Percentiles rank a stretch among this genome's conserved stretches.
These are phyloP conservation scores for Trichosporon coremiiforme DNA, from an alignment of 1,284 basidiomycete genomes.

Conservation along the genomic window DNA sequence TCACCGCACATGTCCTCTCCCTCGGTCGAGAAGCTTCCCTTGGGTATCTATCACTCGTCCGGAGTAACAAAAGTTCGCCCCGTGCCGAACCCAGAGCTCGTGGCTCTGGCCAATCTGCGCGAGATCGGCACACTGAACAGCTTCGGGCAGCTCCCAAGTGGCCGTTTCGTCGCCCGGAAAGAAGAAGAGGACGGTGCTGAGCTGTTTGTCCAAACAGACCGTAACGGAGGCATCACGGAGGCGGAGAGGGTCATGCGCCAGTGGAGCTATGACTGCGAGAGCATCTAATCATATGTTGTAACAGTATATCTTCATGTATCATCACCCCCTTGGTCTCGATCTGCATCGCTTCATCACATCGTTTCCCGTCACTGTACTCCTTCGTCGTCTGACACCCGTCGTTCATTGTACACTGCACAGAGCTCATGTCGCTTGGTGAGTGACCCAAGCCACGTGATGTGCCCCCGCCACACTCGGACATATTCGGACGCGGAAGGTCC, in stretches of 20 bases:
- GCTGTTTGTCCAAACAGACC: slow-evolving; percentile 41
- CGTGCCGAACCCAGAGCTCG: not conserved
- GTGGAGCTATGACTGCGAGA: slow-evolving; percentile 8
- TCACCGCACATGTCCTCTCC: not conserved
- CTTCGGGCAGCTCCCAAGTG: slow-evolving; percentile 35
- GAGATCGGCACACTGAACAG: slow-evolving; percentile 27
- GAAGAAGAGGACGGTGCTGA: slow-evolving; percentile 23
- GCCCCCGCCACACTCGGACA: slow-evolving; percentile 11
- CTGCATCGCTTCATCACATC: too few species aligned
- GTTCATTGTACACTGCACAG: too few species aligned
- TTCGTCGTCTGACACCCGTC: too few species aligned
- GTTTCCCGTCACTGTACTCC: too few species aligned
- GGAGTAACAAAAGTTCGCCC: not conserved
- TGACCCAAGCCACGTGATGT: slow-evolving; percentile 8
- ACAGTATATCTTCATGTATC: not conserved
- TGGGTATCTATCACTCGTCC: not conserved
- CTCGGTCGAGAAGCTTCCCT: not conserved
- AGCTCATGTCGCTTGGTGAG: not conserved
- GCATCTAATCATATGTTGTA: slow-evolving; percentile 4
- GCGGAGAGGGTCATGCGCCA: slow-evolving; percentile 42
- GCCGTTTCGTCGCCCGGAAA: slow-evolving; percentile 34
- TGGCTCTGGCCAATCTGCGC: slow-evolving; percentile 16
- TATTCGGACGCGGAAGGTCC: slow-evolving; percentile 13
- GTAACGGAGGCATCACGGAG: slow-evolving; percentile 48
- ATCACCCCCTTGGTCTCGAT: too few species aligned